These are phyloP conservation scores for Cutaneotrichosporon curvatum DNA, from an alignment of 1,284 basidiomycete genomes.

Conservation along the genomic window DNA sequence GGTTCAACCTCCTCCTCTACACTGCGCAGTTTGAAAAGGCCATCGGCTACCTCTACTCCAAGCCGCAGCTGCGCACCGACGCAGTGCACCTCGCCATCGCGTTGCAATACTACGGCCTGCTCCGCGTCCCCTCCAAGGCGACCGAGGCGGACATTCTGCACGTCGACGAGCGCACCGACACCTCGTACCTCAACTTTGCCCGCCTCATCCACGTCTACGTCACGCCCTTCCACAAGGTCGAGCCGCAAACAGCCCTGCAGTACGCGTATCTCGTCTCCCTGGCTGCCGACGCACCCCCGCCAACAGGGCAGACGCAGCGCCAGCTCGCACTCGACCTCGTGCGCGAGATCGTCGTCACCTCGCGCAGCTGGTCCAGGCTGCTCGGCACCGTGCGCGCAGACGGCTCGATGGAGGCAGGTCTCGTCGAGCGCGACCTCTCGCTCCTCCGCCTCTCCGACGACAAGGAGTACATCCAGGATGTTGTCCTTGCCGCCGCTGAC, in stretches of 20 bases:
- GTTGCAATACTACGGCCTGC: conserved; percentile 84
- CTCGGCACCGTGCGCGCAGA: conserved; percentile 85
- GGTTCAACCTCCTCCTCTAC: conserved; percentile 84
- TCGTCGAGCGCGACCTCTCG: conserved; percentile 73
- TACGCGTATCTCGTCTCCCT: conserved; percentile 89
- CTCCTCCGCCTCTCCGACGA: conserved; percentile 67
- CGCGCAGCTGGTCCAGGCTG: conserved; percentile 73
- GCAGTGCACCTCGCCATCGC: conserved; percentile 91
- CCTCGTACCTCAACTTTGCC: conserved; percentile 61
- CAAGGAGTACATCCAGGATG: conserved; percentile 69
- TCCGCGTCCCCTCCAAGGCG: conserved; percentile 74
- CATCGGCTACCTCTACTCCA: conserved; percentile 81
- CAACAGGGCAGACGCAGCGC: conserved; percentile 71
- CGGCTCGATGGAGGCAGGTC: conserved; percentile 79
- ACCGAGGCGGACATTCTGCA: conserved; percentile 74
- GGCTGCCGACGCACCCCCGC: conserved; percentile 57
- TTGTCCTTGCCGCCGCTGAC: conserved; percentile 73
- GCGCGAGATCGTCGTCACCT: conserved; percentile 77
- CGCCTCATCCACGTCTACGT: conserved; percentile 89
- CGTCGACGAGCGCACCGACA: conserved; percentile 50
- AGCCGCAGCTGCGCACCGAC: conserved; percentile 81
- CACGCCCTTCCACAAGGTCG: conserved; percentile 81
- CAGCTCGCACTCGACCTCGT: conserved; percentile 81
- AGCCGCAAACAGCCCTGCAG: conserved; percentile 86
- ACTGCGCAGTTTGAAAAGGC: conserved; percentile 93